Conservation (phyloP, 108 stramenopile genomes). For the Cyclotella kingstonii region DNA sequence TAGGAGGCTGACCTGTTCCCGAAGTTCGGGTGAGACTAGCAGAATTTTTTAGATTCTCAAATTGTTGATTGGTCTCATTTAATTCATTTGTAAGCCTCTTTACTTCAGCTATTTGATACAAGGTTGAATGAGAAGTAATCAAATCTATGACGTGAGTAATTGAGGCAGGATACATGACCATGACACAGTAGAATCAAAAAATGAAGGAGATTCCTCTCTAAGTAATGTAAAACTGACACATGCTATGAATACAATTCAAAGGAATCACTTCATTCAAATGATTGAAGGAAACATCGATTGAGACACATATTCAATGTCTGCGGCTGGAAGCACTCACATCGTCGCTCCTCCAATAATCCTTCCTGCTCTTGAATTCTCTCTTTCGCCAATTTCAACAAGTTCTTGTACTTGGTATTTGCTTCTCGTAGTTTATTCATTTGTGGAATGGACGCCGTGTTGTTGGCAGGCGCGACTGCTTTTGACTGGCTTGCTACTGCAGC, state of each 20-base stretch:
- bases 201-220: no score
- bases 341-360: slow-evolving; percentile 60
- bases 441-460: neutral
- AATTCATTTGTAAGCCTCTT: slow-evolving; percentile 27
- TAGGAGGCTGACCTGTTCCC: slow-evolving; percentile 1
- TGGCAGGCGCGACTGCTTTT: neutral
- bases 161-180: no score
- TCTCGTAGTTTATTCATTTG: slow-evolving; percentile 78
- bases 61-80: slow-evolving; percentile 35
- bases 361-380: slow-evolving; percentile 85
- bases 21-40: neutral
- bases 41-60: slow-evolving; percentile 24
- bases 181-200: no score
- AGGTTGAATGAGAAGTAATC: neutral
- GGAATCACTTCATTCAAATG: neutral
- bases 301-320: neutral
- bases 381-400: slow-evolving; percentile 85
- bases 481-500: no score
- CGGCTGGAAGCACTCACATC: slow-evolving; percentile 31
- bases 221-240: no score
- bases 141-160: neutral
- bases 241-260: neutral
- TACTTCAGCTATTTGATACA: slow-evolving; percentile 20
- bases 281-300: neutral
- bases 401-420: slow-evolving; percentile 86